Evolutionary conservation across 306 rosid genomes (phyloP), one percentile per base, ranked within the genome.

Genomic region (Cicer yamashitae): DNA sequence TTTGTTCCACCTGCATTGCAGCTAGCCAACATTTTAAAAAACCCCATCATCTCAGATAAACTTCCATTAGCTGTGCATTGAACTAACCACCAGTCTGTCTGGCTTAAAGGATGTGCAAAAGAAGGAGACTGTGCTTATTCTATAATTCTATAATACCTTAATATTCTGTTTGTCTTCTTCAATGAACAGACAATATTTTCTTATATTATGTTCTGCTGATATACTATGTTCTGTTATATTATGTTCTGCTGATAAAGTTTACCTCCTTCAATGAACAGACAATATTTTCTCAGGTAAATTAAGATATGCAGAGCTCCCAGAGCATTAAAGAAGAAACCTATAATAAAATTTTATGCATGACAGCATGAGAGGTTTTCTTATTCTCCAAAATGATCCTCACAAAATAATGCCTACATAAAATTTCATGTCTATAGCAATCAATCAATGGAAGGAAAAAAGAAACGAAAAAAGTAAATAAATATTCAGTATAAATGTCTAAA

Each of bases 401-500:
- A 65, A 75, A 40, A 57, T 70, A 57, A 45, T 51, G 69, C 15
- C 57, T 14, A 38, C 62, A 80, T 57, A 59, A 59, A 68, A 77
- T 38, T 52, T 30, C 15, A 17, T 53, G 17, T 78, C 70, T 50
- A 18, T 61, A 48, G 34, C 74, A 67, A 56, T 59, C 37, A 30
- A 18, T 48, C 77, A 47, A 39, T 43, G 58, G 30, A 70, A 47
- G 76, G 66, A 56, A 41, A 67, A 17, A 75, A 13, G 18, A 57
- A 72, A 65, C 46, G 5, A 47, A 22, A 48, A 10, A 34, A 7
- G 44, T 34, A 60, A 11, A 54, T 0, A 41, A 8, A 40, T 70
- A 34, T 52, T 71, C 57, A 20, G 34, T 59, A 46, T 25, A 74
- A 65, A 61, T 80, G 75, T 76, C 53, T 40, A 71, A 79, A 68